Evolutionary conservation across 805 yeast species (phyloP).

Genomic region (Sporopachydermia quercuum): DNA sequence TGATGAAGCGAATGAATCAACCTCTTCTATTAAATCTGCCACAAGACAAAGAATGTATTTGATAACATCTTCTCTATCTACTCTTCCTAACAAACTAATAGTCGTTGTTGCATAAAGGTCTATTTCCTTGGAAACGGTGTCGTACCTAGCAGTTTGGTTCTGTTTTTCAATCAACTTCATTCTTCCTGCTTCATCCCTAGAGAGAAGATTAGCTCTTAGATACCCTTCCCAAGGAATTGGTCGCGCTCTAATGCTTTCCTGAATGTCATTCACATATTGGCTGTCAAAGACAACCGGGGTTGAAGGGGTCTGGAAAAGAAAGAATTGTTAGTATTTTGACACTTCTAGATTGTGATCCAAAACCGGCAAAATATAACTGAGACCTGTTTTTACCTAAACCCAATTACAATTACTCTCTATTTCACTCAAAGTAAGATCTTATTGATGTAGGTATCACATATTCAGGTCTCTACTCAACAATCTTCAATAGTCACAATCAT

Average conservation of each 20-base stretch:
- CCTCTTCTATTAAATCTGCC: conserved; percentile 31
- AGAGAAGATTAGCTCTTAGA: conserved; percentile 54
- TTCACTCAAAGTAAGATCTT: too few relatives aligned
- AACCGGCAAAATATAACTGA: too few relatives aligned
- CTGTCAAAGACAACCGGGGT: conserved; percentile 45
- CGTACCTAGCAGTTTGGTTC: conserved; percentile 16
- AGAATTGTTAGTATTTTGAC: too few relatives aligned
- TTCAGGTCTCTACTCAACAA: too few relatives aligned
- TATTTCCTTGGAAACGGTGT: conserved; percentile 23
- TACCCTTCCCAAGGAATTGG: conserved; percentile 89
- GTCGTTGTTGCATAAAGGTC: conserved; percentile 40
- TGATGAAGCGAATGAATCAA: conserved; percentile 17
- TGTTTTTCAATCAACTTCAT: conserved; percentile 39
- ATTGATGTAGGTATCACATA: too few relatives aligned
- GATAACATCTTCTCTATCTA: conserved; percentile 45
- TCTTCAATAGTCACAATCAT: too few relatives aligned
- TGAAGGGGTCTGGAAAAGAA: too few relatives aligned
- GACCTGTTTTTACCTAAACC: too few relatives aligned
- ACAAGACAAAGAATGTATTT: conserved; percentile 48
- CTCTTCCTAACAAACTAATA: conserved; percentile 36
- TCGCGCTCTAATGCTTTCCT: conserved; percentile 56
- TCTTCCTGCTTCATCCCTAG: conserved; percentile 51
- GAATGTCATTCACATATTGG: conserved; percentile 46
- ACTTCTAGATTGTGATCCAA: too few relatives aligned
- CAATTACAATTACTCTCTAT: too few relatives aligned